phyloP scores from a whole-genome alignment of 139 green algal genomes.

The Chlamydomonas applanata region DNA sequence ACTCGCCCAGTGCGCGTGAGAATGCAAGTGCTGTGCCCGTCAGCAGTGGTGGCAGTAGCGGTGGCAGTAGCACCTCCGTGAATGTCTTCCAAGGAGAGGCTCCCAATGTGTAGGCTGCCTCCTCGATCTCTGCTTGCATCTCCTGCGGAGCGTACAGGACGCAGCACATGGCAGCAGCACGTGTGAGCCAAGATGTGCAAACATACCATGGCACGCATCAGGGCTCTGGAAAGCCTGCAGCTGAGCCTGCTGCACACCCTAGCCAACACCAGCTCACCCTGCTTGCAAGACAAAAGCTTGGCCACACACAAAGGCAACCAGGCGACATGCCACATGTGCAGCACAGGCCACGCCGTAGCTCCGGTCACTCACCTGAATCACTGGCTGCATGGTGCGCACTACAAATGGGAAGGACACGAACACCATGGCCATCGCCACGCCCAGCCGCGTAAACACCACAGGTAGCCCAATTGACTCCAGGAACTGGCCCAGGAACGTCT shows the following conservation, averaged over 20 bases:
- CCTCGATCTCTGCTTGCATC: constrained; percentile 60
- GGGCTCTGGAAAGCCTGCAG: too few relatives aligned
- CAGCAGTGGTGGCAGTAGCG: constrained; percentile 62
- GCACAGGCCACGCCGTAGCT: constrained; percentile 31
- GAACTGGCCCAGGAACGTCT: constrained; percentile 9
- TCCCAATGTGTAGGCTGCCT: constrained; percentile 68
- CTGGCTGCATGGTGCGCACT: constrained; percentile 70
- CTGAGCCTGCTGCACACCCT: too few relatives aligned
- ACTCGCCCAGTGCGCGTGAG: constrained; percentile 69
- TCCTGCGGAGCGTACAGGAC: constrained; percentile 34
- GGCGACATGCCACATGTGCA: background rate
- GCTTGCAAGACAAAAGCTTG: too few relatives aligned
- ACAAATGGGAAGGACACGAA: constrained; percentile 82
- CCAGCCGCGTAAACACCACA: constrained; percentile 56
- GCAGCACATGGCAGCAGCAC: background rate
- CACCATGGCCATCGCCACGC: constrained; percentile 66
- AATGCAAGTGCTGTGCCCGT: constrained; percentile 70
- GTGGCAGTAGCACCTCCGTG: constrained; percentile 56
- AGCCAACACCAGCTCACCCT: too few relatives aligned
- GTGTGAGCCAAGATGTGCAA: too few relatives aligned
- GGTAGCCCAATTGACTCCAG: constrained; percentile 11
- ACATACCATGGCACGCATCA: too few relatives aligned
- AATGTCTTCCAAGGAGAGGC: constrained; percentile 65
- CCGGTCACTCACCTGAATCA: constrained; percentile 55
- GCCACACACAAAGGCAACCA: background rate